These are phyloP conservation scores for Pelargonium australe DNA, from an alignment of 441 rosid genomes.

Conservation along the genomic window DNA sequence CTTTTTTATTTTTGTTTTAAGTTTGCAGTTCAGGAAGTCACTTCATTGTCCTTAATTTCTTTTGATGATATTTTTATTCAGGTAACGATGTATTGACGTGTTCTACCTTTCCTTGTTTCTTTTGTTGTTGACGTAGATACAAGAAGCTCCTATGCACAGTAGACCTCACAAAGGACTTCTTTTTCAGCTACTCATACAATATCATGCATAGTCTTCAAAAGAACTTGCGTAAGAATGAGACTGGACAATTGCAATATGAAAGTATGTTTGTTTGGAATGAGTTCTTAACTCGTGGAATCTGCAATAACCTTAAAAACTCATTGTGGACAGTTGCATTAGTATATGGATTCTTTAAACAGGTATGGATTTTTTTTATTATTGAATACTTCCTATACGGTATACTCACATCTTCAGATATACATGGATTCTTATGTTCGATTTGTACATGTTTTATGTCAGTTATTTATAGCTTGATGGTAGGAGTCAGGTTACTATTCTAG, in stretches of 20 bases:
- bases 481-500: neutral
- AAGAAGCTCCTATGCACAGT: conserved; percentile 85
- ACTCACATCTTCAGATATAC: neutral
- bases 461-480: neutral
- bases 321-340: conserved; percentile 98
- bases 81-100: conserved; percentile 20
- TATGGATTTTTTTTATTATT: conserved; percentile 23
- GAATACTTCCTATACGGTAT: neutral
- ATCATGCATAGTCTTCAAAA: conserved; percentile 91
- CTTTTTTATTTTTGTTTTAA: conserved; percentile 15
- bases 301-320: conserved; percentile 77
- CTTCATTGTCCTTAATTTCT: conserved; percentile 14
- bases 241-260: conserved; percentile 60
- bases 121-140: conserved; percentile 57
- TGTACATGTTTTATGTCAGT: neutral
- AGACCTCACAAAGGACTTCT: conserved; percentile 98
- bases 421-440: neutral
- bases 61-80: conserved; percentile 20
- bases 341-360: conserved; percentile 96
- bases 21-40: conserved; percentile 19
- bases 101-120: conserved; percentile 24
- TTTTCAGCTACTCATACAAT: conserved; percentile 92
- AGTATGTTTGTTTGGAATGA: conserved; percentile 99
- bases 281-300: conserved; percentile 81
- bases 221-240: conserved; percentile 60